Conservation (phyloP, 2,329 filamentous ascomycete species). For the Fusarium liriodendri region DNA sequence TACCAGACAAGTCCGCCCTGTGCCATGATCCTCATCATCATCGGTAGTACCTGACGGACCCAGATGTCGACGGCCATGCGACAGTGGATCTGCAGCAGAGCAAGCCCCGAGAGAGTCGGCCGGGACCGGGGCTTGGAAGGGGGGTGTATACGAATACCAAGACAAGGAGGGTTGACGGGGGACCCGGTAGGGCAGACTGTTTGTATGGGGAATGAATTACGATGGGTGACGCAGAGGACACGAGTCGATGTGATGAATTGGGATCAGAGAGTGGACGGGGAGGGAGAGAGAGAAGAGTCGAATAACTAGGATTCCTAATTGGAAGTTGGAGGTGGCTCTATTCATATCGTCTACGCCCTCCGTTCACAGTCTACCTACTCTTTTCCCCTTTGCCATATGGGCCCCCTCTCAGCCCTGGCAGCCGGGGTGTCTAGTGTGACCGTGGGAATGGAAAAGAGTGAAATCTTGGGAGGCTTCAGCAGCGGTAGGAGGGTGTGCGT, state of each 20-base stretch:
- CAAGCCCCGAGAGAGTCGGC: slow-evolving; percentile 33
- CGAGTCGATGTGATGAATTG: slow-evolving; percentile 4
- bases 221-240: slow-evolving; percentile 35
- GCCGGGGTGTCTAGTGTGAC: not conserved
- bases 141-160: slow-evolving; percentile 9
- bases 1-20: slow-evolving; percentile 23
- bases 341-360: slow-evolving; percentile 2
- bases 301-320: slow-evolving; percentile 12
- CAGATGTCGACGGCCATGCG: slow-evolving; percentile 35
- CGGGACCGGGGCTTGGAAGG: slow-evolving; percentile 25
- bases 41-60: slow-evolving; percentile 29
- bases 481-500: not conserved
- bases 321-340: slow-evolving; percentile 14
- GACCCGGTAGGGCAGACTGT: slow-evolving; percentile 40
- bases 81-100: slow-evolving; percentile 31
- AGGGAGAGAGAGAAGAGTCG: not conserved
- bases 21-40: slow-evolving; percentile 22
- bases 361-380: not conserved
- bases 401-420: not conserved
- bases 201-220: slow-evolving; percentile 32
- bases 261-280: not conserved
- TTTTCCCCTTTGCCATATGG: slow-evolving; percentile 5
- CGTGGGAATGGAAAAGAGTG: not conserved
- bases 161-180: slow-evolving; percentile 16
- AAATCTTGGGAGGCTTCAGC: not conserved